Evolutionary conservation across 176 grass and related monocot genomes (phyloP), one percentile per base, ranked within the genome.

Genomic region (Oryza coarctata): DNA sequence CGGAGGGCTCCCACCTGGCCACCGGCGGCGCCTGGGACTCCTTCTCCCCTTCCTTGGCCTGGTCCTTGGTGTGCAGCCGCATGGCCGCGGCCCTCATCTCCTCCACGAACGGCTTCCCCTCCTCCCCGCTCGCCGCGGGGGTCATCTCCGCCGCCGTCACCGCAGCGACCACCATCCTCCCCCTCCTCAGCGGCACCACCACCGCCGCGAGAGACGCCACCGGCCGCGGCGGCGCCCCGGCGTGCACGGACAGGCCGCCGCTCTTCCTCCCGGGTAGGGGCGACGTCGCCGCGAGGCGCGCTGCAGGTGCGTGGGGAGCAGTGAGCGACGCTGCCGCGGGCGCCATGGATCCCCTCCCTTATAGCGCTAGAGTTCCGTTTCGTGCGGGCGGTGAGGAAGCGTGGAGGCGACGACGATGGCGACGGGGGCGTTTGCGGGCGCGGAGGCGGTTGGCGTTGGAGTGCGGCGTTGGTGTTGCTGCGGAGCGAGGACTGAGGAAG

Each of bases 11-110:
- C 96, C 96, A 99, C 72, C 89, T 69, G 34, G 70, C 55, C 31
- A 99, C 86, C 1, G 93, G 89, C 12, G 96, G 96, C 34, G 76
- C 91, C 35, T 93, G 43, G 12, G 96, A 12, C 85, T 95, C 87
- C 87, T 99, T 95, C 89, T 95, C 83, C 40, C 96, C 96, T 65
- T 95, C 96, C 61, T 68, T 65, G 30, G 93, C 79, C 91, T 95
- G 96, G 73, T 99, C 93, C 88, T 80, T 91, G 43, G 93, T 95
- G 84, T 99, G 96, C 76, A 99, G 89, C 34, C 85, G 85, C 92
- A 99, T 95, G 3, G 96, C 90, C 8, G 92, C 93, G 1, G 93
- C 77, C 70, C 96, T 76, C 96, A 99, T 95, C 93, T 99, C 96
- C 60, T 99, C 93, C 63, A 99, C 91, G 67, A 99, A 99, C 62